Conservation (phyloP, 2,329 filamentous ascomycete genomes). For the Fusarium compactum region DNA sequence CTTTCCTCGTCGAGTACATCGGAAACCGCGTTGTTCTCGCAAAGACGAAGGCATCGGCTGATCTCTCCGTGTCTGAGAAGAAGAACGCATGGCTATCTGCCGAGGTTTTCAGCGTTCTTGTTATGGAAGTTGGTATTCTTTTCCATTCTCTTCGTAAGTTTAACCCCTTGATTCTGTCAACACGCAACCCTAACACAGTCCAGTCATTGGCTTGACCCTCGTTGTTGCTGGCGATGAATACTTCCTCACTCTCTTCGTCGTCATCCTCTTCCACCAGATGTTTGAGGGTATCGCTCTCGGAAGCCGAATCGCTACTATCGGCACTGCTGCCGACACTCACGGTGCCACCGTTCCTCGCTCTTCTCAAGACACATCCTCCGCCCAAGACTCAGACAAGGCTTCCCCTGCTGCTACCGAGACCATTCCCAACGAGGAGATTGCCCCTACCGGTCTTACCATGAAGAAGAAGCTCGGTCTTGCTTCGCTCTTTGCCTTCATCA, state of each 20-base stretch:
- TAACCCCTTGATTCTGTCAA: not conserved
- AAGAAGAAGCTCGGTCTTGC: slow-evolving; percentile 72
- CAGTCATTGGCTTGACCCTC: slow-evolving; percentile 73
- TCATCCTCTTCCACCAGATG: slow-evolving; percentile 83
- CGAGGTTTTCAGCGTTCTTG: slow-evolving; percentile 71
- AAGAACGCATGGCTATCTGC: slow-evolving; percentile 49
- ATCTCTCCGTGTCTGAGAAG: slow-evolving; percentile 44
- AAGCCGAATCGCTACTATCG: slow-evolving; percentile 74
- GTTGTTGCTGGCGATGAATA: slow-evolving; percentile 69
- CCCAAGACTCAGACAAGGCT: slow-evolving; percentile 47
- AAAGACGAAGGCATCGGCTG: slow-evolving; percentile 48
- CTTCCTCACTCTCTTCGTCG: slow-evolving; percentile 70
- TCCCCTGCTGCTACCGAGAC: slow-evolving; percentile 41
- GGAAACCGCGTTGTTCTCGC: slow-evolving; percentile 68
- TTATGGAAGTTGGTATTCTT: slow-evolving; percentile 79
- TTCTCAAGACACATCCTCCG: slow-evolving; percentile 28
- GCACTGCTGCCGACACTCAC: slow-evolving; percentile 43
- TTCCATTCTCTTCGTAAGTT: slow-evolving; percentile 77
- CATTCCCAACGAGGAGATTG: slow-evolving; percentile 23
- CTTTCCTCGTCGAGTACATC: slow-evolving; percentile 77
- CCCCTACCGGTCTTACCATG: slow-evolving; percentile 51
- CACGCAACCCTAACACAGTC: slow-evolving; percentile 7
- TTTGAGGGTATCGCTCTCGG: slow-evolving; percentile 83
- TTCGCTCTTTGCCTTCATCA: slow-evolving; percentile 74
- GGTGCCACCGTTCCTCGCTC: slow-evolving; percentile 40